phyloP scores from a whole-genome alignment of 2,329 filamentous ascomycete species.

The Byssothecium circinans region DNA sequence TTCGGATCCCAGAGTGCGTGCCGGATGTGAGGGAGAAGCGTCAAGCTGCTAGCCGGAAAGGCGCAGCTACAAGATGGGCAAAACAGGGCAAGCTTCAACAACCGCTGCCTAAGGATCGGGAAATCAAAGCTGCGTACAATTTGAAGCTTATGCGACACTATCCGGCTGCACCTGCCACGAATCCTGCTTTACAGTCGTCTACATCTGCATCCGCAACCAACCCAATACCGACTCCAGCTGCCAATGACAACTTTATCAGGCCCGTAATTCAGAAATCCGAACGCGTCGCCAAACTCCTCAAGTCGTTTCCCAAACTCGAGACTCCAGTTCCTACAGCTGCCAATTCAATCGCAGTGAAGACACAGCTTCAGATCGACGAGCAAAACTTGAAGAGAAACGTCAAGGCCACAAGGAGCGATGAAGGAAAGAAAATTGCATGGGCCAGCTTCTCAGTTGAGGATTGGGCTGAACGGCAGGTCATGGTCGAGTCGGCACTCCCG shows the following conservation, averaged over 20 bases:
- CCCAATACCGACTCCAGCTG: neutral
- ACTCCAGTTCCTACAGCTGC: neutral
- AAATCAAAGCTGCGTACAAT: constrained; percentile 22
- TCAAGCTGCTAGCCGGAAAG: constrained; percentile 13
- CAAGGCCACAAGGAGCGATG: constrained; percentile 11
- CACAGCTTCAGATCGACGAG: neutral
- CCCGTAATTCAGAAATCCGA: constrained; percentile 19
- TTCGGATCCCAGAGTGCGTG: constrained; percentile 15
- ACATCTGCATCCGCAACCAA: neutral
- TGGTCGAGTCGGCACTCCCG: constrained; percentile 19
- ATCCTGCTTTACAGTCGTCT: neutral
- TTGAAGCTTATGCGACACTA: constrained; percentile 32
- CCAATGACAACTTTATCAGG: constrained; percentile 14
- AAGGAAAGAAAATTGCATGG: constrained; percentile 19
- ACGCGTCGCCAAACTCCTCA: constrained; percentile 18
- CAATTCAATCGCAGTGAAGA: neutral
- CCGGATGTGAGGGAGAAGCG: constrained; percentile 10
- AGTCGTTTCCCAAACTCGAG: constrained; percentile 15
- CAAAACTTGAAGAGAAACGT: constrained; percentile 14
- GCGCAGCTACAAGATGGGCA: constrained; percentile 21
- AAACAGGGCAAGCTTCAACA: constrained; percentile 16
- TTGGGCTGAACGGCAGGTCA: constrained; percentile 13
- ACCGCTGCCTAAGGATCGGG: constrained; percentile 12
- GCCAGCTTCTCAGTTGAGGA: constrained; percentile 17
- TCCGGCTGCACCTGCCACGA: neutral